Evolutionary conservation across 1,139 yeast species (phyloP), one percentile per base, ranked within the genome.

Genomic region (Ashbya aceris): DNA sequence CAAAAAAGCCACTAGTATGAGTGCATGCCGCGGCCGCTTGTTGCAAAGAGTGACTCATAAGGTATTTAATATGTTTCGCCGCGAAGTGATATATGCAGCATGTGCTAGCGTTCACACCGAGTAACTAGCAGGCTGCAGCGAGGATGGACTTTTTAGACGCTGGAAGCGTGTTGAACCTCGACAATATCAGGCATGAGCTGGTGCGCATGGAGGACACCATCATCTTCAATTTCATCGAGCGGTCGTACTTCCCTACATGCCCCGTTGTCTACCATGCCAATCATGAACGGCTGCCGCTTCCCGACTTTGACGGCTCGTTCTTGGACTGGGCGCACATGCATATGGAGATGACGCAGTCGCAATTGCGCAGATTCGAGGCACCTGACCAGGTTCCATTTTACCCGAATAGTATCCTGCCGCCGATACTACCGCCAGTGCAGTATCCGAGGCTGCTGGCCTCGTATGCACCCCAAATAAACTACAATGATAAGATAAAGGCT

Each of bases 161-260:
- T 10, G 83, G 80, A 36, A 77, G 95, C 0, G 96, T 87, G 7
- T 73, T 91, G 45, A 76, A 86, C 57, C 69, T 91, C 48, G 69
- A 69, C 55, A 87, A 91, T 62, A 91, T 91, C 55, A 79, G 98
- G 50, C 78, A 76, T 48, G 84, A 89, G 14, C 70, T 91, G 42
- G 81, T 87, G 36, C 77, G 96, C 41, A 86, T 91, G 96, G 98
- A 91, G 58, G 98, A 91, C 62, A 83, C 96, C 8, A 87, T 91
- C 54, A 84, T 91, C 49, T 91, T 89, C 70, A 84, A 83, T 46
- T 74, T 91, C 53, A 89, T 91, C 49, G 98, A 91, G 63, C 73
- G 98, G 50, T 85, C 96, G 2, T 96, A 89, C 64, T 91, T 86
- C 59, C 80, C 69, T 54, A 73, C 76, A 33, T 80, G 89, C 42